These are phyloP conservation scores for Musa acuminata DNA, from an alignment of 176 grass and related monocot genomes.

Conservation along the genomic window DNA sequence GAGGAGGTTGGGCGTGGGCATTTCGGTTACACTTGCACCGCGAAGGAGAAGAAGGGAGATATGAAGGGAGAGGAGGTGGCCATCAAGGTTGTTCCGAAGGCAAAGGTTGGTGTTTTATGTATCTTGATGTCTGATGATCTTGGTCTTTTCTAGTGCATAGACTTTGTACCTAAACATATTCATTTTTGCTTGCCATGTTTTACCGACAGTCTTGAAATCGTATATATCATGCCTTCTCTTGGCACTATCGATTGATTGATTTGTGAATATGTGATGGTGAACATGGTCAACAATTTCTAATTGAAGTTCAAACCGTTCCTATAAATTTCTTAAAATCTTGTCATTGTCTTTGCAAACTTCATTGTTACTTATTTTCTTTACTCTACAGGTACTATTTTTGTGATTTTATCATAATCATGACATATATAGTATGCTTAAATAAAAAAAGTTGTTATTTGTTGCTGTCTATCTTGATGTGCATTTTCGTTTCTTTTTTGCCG, in stretches of 20 bases:
- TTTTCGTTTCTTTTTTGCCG: no score
- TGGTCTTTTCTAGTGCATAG: background rate
- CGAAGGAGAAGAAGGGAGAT: conserved; percentile 90
- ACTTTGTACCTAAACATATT: background rate
- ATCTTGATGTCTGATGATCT: background rate
- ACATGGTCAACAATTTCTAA: background rate
- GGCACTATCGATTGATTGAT: background rate
- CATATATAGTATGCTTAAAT: background rate
- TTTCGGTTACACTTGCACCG: conserved; percentile 89
- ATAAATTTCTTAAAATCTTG: no score
- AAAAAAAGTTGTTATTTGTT: background rate
- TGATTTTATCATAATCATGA: no score
- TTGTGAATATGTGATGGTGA: background rate
- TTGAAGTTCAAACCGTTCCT: background rate
- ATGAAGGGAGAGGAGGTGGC: conserved; percentile 92
- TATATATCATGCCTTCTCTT: background rate
- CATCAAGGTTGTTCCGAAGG: conserved; percentile 93
- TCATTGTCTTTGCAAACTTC: background rate
- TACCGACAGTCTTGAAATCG: no score
- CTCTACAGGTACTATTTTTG: no score
- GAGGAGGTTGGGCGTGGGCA: conserved; percentile 93
- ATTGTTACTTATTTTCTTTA: background rate
- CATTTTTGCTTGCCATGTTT: background rate
- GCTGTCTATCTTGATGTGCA: background rate
- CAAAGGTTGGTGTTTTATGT: conserved; percentile 55